phyloP scores from a whole-genome alignment of 148 eudicot species.

The Fagopyrum esculentum region DNA sequence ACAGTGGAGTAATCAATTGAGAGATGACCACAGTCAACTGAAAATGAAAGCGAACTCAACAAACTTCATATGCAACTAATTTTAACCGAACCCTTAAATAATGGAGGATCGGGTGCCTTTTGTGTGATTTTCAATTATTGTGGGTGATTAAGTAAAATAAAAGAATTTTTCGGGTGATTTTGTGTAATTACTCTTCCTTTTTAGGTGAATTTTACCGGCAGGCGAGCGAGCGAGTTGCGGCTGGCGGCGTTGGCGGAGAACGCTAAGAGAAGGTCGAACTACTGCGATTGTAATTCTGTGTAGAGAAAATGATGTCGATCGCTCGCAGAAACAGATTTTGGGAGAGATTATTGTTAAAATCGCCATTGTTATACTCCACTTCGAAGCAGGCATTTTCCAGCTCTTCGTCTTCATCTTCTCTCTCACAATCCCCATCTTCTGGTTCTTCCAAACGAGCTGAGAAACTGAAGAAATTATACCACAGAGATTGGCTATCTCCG shows the following conservation, averaged over 20 bases:
- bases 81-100: no score
- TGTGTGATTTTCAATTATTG: no score
- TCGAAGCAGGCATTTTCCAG: neutral
- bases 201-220: neutral
- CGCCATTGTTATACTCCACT: neutral
- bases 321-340: neutral
- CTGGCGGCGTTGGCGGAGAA: no score
- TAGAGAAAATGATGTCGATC: neutral
- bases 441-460: slow-evolving; percentile 15
- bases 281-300: neutral
- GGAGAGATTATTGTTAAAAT: neutral
- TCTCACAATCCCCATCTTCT: slow-evolving; percentile 19
- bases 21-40: no score
- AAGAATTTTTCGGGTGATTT: no score
- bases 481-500: slow-evolving; percentile 78
- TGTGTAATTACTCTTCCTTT: no score
- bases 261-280: neutral
- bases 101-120: no score
- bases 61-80: no score
- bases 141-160: no score
- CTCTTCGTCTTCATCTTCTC: neutral
- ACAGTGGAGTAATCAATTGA: neutral
- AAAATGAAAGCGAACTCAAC: no score
- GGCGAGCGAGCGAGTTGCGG: neutral
- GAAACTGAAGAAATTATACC: slow-evolving; percentile 24